Percentiles rank a stretch among this genome's conserved stretches.
These are phyloP conservation scores for Capronia coronata DNA, from an alignment of 2,329 filamentous ascomycete species.

Conservation along the genomic window DNA sequence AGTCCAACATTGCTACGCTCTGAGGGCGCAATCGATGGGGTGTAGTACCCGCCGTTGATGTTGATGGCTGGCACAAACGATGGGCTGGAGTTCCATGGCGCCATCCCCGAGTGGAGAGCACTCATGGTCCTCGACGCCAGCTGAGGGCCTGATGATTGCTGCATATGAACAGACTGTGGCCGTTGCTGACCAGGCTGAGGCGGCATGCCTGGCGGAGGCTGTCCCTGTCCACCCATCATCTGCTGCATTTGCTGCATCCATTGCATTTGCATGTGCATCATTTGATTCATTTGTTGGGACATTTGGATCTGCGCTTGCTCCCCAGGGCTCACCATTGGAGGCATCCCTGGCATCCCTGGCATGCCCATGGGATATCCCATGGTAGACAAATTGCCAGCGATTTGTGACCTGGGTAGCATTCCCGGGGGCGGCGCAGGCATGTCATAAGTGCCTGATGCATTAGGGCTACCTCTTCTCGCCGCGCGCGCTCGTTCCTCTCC, in stretches of 20 bases:
- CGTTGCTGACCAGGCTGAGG: conserved; percentile 14
- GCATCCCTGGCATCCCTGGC: conserved; percentile 27
- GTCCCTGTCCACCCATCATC: conserved; percentile 53
- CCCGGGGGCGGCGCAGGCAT: conserved; percentile 31
- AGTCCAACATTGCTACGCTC: conserved; percentile 91
- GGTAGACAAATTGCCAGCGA: conserved; percentile 32
- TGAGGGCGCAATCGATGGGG: conserved; percentile 87
- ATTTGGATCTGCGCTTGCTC: conserved; percentile 74
- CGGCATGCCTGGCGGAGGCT: conserved; percentile 12
- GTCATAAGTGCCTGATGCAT: conserved; percentile 45
- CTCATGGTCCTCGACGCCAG: conserved; percentile 64
- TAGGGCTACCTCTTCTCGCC: conserved; percentile 70
- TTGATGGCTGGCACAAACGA: conserved; percentile 31
- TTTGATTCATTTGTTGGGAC: conserved; percentile 75
- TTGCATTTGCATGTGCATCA: conserved; percentile 93
- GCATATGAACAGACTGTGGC: conserved; percentile 22
- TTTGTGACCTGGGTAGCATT: conserved; percentile 35
- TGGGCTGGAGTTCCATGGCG: conserved; percentile 35
- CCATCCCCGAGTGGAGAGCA: conserved; percentile 64
- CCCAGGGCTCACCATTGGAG: conserved; percentile 47
- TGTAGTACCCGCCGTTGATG: conserved; percentile 49
- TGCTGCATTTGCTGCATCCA: conserved; percentile 66
- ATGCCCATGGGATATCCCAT: conserved; percentile 22
- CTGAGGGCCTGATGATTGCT: conserved; percentile 28
- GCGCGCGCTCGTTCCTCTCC: conserved; percentile 74